phyloP scores from a whole-genome alignment of 2,329 filamentous ascomycete species.

The Alternaria viburni region DNA sequence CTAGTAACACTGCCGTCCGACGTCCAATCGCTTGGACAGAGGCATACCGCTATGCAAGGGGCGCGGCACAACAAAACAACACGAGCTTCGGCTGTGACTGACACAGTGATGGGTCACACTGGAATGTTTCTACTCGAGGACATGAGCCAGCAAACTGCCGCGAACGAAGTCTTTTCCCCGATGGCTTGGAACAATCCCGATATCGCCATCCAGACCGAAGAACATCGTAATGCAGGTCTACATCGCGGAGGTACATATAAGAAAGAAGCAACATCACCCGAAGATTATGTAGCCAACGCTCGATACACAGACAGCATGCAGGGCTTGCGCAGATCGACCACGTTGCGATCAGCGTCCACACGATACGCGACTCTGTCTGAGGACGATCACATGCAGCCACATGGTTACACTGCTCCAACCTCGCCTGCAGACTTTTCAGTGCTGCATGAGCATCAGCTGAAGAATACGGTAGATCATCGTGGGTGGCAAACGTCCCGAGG shows the following conservation, averaged over 20 bases:
- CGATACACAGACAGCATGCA: conserved; percentile 27
- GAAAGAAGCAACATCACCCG: neutral
- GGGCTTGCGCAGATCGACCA: conserved; percentile 12
- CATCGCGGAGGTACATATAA: neutral
- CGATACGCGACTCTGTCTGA: conserved; percentile 25
- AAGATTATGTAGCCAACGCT: conserved; percentile 6
- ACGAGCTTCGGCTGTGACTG: conserved; percentile 21
- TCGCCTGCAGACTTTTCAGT: conserved; percentile 18
- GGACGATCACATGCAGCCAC: conserved; percentile 24
- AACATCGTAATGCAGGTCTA: conserved; percentile 18
- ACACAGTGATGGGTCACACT: conserved; percentile 55
- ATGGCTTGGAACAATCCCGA: conserved; percentile 34
- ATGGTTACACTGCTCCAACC: conserved; percentile 28
- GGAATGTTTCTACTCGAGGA: conserved; percentile 58
- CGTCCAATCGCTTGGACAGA: conserved; percentile 8
- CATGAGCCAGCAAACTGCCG: conserved; percentile 50
- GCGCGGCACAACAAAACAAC: conserved; percentile 19
- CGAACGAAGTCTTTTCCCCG: conserved; percentile 42
- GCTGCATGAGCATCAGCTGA: conserved; percentile 4
- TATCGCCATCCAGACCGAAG: neutral
- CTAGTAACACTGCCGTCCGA: conserved; percentile 12
- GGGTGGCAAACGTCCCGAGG: neutral
- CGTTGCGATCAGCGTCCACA: conserved; percentile 23
- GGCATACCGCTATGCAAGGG: conserved; percentile 12
- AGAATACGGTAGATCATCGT: neutral